phyloP scores from a whole-genome alignment of 495 filamentous ascomycete species.

The Mycothermus thermophilus region DNA sequence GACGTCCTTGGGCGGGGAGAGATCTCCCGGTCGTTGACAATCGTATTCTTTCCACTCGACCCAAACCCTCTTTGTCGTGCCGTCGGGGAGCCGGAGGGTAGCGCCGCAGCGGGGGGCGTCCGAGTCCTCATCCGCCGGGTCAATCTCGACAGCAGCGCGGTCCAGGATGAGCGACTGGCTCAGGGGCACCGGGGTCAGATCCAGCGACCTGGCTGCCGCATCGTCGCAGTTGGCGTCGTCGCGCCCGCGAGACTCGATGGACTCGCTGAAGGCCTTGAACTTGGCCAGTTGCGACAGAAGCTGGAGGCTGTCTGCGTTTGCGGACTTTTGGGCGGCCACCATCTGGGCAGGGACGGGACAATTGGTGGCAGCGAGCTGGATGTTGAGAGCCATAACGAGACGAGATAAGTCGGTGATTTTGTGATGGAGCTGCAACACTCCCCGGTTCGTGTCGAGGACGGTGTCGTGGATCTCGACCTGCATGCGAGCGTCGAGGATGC shows the following conservation, averaged over 20 bases:
- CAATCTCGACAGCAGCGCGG: conserved; percentile 18
- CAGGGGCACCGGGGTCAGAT: too few relatives aligned
- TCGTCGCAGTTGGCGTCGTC: too few relatives aligned
- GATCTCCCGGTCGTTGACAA: conserved; percentile 17
- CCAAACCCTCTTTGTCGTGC: conserved; percentile 24
- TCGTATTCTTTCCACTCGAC: conserved; percentile 37
- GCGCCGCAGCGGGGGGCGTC: conserved; percentile 26
- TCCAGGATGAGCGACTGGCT: too few relatives aligned
- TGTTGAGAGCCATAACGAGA: conserved; percentile 27
- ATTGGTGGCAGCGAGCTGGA: conserved; percentile 17
- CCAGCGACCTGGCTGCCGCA: conserved; percentile 19
- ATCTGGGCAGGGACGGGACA: conserved; percentile 12
- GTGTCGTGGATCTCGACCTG: conserved; percentile 31
- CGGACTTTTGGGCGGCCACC: conserved; percentile 15
- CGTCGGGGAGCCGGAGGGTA: conserved; percentile 13
- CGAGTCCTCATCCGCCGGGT: conserved; percentile 14
- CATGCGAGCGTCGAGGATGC: conserved; percentile 28
- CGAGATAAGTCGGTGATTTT: conserved; percentile 26
- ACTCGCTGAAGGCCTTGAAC: conserved; percentile 36
- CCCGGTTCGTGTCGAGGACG: conserved; percentile 32
- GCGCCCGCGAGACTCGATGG: conserved; percentile 24
- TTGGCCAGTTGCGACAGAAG: conserved; percentile 29
- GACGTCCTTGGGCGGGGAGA: conserved; percentile 19
- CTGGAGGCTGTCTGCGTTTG: conserved; percentile 22
- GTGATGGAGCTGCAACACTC: conserved; percentile 30